phyloP scores from a whole-genome alignment of 805 yeast species.

The Pichia manshurica region DNA sequence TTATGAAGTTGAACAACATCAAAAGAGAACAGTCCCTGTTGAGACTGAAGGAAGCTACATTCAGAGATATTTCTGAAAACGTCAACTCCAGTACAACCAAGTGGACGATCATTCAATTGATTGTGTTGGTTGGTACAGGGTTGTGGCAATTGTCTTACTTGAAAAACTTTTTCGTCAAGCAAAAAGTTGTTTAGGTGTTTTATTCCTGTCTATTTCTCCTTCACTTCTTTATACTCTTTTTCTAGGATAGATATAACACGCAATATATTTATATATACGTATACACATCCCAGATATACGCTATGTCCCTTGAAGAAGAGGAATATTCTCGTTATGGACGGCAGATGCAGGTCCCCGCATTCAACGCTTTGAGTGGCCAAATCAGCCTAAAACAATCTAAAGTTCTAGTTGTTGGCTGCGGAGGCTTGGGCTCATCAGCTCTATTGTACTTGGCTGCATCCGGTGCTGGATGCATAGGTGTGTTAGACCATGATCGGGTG shows the following conservation, averaged over 20 bases:
- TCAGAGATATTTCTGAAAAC: slow-evolving; percentile 66
- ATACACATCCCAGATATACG: background rate
- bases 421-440: slow-evolving; percentile 95
- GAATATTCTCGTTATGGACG: slow-evolving; percentile 87
- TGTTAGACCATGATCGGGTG: slow-evolving; percentile 81
- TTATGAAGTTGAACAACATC: slow-evolving; percentile 52
- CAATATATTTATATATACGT: background rate
- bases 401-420: slow-evolving; percentile 87
- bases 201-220: background rate
- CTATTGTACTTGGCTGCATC: slow-evolving; percentile 78
- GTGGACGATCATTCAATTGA: slow-evolving; percentile 66
- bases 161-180: slow-evolving; percentile 73
- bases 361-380: slow-evolving; percentile 55
- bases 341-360: slow-evolving; percentile 86
- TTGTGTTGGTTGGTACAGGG: slow-evolving; percentile 62
- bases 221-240: background rate
- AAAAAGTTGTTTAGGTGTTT: slow-evolving; percentile 49
- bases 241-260: no score
- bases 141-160: slow-evolving; percentile 69
- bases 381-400: slow-evolving; percentile 47
- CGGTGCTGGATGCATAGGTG: slow-evolving; percentile 81
- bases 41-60: slow-evolving; percentile 68
- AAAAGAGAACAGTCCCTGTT: slow-evolving; percentile 61
- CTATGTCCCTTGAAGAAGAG: slow-evolving; percentile 28
- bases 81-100: slow-evolving; percentile 65